These are phyloP conservation scores for Lotmaria passim DNA, from an alignment of 208 protist species.

Conservation along the genomic window DNA sequence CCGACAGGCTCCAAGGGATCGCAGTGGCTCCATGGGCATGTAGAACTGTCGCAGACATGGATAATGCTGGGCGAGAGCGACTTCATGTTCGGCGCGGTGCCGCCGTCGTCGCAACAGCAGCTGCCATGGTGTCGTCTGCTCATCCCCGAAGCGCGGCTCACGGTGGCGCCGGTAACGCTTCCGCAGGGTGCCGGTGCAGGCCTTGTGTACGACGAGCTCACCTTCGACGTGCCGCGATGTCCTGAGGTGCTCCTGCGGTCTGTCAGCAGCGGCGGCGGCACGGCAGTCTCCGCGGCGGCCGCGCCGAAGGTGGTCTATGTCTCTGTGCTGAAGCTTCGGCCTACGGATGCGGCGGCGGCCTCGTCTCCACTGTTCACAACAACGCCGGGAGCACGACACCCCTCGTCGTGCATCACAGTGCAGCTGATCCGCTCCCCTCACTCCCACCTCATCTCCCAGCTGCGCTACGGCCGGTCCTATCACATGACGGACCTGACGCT, in stretches of 20 bases:
- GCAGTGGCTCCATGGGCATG: slow-evolving; percentile 4
- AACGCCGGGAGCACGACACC: too few relatives aligned
- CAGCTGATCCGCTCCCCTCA: slow-evolving; percentile 7
- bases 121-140: slow-evolving; percentile 24
- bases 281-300: neutral
- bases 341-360: neutral
- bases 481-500: slow-evolving; percentile 18
- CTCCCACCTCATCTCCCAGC: neutral
- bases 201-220: slow-evolving; percentile 16
- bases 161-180: slow-evolving; percentile 3
- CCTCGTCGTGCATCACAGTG: slow-evolving; percentile 4
- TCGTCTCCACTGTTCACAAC: too few relatives aligned
- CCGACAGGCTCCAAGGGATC: neutral
- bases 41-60: slow-evolving; percentile 20
- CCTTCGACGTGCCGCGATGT: slow-evolving; percentile 16
- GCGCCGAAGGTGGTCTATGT: slow-evolving; percentile 7
- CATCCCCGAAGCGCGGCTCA: slow-evolving; percentile 20
- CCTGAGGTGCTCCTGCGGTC: slow-evolving; percentile 21
- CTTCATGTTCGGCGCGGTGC: too few relatives aligned
- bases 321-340: slow-evolving; percentile 17
- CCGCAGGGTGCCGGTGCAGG: neutral
- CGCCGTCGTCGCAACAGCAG: neutral
- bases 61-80: slow-evolving; percentile 3
- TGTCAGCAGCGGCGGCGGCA: neutral
- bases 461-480: slow-evolving; percentile 28